Base-by-base conservation (phyloP, 306 rosid species). In the Dicorynia guianensis region DNA sequence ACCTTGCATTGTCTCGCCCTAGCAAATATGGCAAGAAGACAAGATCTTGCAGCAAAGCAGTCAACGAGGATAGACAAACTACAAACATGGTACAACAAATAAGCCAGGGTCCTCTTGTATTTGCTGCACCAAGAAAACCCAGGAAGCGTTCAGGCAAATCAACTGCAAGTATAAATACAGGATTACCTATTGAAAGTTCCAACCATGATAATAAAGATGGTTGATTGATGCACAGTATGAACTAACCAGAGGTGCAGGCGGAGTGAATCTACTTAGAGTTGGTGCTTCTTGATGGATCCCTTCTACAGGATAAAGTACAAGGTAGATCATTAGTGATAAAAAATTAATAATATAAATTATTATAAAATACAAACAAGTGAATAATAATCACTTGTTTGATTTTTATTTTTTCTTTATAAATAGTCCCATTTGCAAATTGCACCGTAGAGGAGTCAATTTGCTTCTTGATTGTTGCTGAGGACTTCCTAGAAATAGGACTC, bases 71-170 rank as follows among this genome's bases (percentile, higher is more conserved):
- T 75, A 68, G 69, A 63, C 76, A 75, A 65, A 65, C 61, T 52
- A 11, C 42, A 15, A 84, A 75, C 59, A 73, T 61, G 75, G 84
- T 65, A 52, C 87, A 83, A 76, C 91, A 78, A 71, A 87, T 82
- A 55, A 72, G 61, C 67, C 69, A 65, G 71, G 83, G 78, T 59
- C 84, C 85, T 76, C 80, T 76, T 35, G 77, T 63, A 44, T 44
- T 69, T 69, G 72, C 78, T 42, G 55, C 74, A 1, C 61, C 81
- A 7, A 85, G 80, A 75, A 88, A 85, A 81, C 77, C 76, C 19
- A 78, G 89, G 79, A 93, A 84, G 64, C 93, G 79, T 43, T 64
- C 46, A 39, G 81, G 86, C 47, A 82, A 84, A 88, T 59, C 54
- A 11, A 84, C 66, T 50, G 56, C 85, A 58, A 77, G 75, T 40